phyloP scores from a whole-genome alignment of 1,284 basidiomycete genomes.

The Inonotus hispidus region DNA sequence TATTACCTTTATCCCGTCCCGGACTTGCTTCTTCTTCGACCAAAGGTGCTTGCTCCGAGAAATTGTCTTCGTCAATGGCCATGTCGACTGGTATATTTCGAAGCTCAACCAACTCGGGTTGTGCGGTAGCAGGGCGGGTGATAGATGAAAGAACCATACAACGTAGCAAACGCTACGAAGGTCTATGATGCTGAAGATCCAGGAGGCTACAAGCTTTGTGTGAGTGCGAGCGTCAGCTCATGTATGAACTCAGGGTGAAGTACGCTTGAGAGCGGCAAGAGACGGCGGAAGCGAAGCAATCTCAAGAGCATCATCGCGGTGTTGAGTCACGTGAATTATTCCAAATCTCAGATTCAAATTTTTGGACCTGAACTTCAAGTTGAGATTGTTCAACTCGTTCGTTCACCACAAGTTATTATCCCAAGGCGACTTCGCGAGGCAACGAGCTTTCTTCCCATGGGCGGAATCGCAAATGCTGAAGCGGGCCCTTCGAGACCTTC shows the following conservation, averaged over 20 bases:
- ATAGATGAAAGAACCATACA: background rate
- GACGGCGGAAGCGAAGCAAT: background rate
- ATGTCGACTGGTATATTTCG: background rate
- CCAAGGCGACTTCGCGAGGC: background rate
- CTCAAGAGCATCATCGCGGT: background rate
- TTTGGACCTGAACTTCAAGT: background rate
- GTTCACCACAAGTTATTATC: no score
- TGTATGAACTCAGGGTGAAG: background rate
- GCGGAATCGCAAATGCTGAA: conserved; percentile 5
- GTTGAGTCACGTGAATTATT: background rate
- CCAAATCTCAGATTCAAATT: background rate
- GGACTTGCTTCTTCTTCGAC: background rate
- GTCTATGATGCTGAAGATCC: background rate
- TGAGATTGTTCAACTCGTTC: background rate
- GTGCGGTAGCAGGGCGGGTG: background rate
- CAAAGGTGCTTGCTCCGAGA: background rate
- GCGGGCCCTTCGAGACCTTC: conserved; percentile 15
- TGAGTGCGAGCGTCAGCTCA: background rate
- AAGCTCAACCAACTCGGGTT: conserved; percentile 1
- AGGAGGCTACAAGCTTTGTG: background rate
- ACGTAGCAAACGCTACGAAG: background rate
- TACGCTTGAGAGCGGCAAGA: background rate
- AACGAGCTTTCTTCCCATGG: background rate
- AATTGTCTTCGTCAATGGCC: background rate
- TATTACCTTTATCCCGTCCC: background rate